Evolutionary conservation across 805 yeast species (phyloP).

Genomic region (Vanderwaltozyma yarrowii): DNA sequence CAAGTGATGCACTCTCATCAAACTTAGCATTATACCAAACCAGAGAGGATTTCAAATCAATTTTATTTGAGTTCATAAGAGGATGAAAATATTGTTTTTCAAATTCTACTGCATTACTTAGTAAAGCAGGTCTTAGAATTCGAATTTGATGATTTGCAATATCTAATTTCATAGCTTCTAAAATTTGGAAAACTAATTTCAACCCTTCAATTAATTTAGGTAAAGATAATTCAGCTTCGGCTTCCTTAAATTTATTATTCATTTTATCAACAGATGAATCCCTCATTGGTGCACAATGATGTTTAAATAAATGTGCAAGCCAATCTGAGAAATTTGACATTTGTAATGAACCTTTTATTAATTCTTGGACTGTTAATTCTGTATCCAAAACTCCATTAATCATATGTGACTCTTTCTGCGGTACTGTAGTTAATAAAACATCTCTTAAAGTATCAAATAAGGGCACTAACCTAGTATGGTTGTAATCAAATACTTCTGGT

Average conservation of each 20-base stretch:
- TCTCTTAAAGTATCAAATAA: conserved; percentile 71
- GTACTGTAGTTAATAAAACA: conserved; percentile 63
- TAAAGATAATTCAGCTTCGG: conserved; percentile 36
- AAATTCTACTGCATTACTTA: conserved; percentile 80
- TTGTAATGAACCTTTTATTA: conserved; percentile 60
- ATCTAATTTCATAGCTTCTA: conserved; percentile 91
- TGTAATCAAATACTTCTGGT: conserved; percentile 21
- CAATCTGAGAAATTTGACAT: conserved; percentile 61
- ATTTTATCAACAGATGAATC: conserved; percentile 82
- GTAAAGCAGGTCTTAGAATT: conserved; percentile 68
- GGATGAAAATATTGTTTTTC: conserved; percentile 71
- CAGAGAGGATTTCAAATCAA: conserved; percentile 49
- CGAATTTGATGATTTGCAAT: conserved; percentile 92
- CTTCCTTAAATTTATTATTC: conserved; percentile 44
- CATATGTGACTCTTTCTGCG: conserved; percentile 58
- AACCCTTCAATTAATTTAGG: conserved; percentile 61
- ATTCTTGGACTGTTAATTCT: conserved; percentile 65
- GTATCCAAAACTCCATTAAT: conserved; percentile 69
- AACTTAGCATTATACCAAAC: conserved; percentile 48
- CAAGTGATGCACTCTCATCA: conserved; percentile 17
- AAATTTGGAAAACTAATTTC: conserved; percentile 64
- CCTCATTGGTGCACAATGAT: conserved; percentile 94
- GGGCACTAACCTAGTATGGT: conserved; percentile 45
- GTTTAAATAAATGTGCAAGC: conserved; percentile 69
- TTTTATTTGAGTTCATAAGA: conserved; percentile 37